Base-by-base conservation (phyloP, 202 grass and related monocot species). In the Panicum hallii region DNA sequence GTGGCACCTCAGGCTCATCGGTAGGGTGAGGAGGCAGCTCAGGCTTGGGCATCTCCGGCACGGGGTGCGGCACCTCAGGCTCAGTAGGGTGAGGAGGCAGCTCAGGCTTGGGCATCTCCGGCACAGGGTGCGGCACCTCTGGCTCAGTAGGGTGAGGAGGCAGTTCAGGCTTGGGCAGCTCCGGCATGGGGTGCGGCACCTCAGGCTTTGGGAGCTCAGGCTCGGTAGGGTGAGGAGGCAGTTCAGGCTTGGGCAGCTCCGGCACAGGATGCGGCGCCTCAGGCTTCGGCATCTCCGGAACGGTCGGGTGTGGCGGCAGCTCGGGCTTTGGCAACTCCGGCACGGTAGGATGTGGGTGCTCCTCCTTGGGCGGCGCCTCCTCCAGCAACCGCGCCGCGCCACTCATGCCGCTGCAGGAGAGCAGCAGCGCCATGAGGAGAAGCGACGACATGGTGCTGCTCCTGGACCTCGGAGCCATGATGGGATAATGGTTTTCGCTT, bases 331-430 rank as follows among this genome's bases (percentile, higher is more conserved):
- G 77, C 11, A 66, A 5, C 62, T 79, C 78, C 1, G 78, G 78
- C 46, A 53, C 13, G 20, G 50, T 30, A 9, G 82, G 71, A 20
- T 85, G 28, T 0, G 55, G 78, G 11, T 84, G 13, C 76, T 61
- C 72, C 36, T 72, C 73, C 38, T 88, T 87, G 9, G 71, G 71
- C 43, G 63, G 15, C 19, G 11, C 47, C 70, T 89, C 82, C 47
- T 89, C 82, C 36, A 89, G 46, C 54, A 45, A 43, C 14, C 87
- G 34, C 3, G 87, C 87, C 5, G 89, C 89, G 9, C 28, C 11
- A 4, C 22, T 66, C 32, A 38, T 79, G 79, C 57, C 12, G 43
- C 79, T 73, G 49, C 84, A 82, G 0, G 50, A 83, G 36, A 90
- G 28, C 57, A 90, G 65, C 78, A 90, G 26, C 56, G 50, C 72